Evolutionary conservation across 495 filamentous ascomycete genomes (phyloP), one percentile per base, ranked within the genome.

Genomic region (Penicillium cataractarum): DNA sequence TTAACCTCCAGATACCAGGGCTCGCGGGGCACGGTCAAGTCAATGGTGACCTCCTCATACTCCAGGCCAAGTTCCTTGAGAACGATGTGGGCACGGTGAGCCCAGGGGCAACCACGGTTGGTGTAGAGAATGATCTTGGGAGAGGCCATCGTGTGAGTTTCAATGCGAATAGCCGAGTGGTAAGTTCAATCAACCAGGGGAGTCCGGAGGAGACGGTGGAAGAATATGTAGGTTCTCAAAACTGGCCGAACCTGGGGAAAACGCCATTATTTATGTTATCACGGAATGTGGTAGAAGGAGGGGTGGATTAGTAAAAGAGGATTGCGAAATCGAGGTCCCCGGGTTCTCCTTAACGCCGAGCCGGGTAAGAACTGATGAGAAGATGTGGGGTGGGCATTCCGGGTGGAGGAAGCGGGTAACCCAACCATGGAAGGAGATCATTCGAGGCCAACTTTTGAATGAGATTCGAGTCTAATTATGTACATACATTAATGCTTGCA

Each of bases 1-100:
- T 96, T 97, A 71, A 97, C 78, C 52, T 90, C 81, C 4, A 96
- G 84, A 73, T 96, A 96, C 83, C 91, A 93, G n/a, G 85, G 79
- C 53, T 91, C 90, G 10, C 92, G 87, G 0, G 92, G 92, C 4
- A 67, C 82, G 64, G 74, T 67, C 49, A 97, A 82, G 70, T 93
- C 89, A 71, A 97, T 92, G 56, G 86, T 87, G 66, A 92, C 90
- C 66, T 94, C 90, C 63, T 94, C 87, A 64, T 86, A 95, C 1
- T 88, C 83, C 21, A 96, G 69, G 29, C 84, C 82, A 13, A 92
- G 83, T 71, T 92, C 91, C 26, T 83, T 81, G 27, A 96, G 84
- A 8, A 85, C 85, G 49, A 94, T 93, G 69, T 96, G 89, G 2
- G 84, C 90, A 26, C 92, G 88, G 69, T 95, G 91, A 1, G 92